phyloP scores from a whole-genome alignment of 2,329 filamentous ascomycete species.

The Colletotrichum sojae region DNA sequence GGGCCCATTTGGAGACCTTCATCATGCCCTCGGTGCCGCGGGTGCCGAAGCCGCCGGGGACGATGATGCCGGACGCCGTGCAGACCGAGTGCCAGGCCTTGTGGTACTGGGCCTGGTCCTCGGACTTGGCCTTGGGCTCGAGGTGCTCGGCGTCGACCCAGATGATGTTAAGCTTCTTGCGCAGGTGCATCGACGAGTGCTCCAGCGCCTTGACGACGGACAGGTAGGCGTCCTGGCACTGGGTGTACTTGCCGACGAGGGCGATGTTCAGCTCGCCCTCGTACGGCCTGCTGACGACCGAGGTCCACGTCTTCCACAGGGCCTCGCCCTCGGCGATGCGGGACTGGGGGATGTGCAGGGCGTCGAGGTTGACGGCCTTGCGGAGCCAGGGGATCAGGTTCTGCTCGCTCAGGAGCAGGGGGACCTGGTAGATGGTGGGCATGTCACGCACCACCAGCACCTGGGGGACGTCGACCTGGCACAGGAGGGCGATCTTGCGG shows the following conservation, averaged over 20 bases:
- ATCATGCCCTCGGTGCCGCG: conserved; percentile 94
- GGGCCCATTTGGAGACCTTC: conserved; percentile 86
- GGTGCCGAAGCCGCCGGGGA: conserved; percentile 84
- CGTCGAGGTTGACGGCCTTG: conserved; percentile 75
- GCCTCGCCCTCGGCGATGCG: conserved; percentile 71
- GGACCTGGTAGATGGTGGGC: conserved; percentile 92
- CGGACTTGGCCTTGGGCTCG: conserved; percentile 74
- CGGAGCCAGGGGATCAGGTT: conserved; percentile 78
- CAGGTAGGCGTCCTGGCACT: conserved; percentile 88
- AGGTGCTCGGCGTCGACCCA: conserved; percentile 91
- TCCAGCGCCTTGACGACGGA: conserved; percentile 89
- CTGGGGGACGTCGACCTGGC: conserved; percentile 87
- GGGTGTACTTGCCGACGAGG: conserved; percentile 93
- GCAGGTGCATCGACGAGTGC: conserved; percentile 90
- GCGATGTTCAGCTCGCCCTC: conserved; percentile 83
- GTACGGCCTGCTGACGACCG: conserved; percentile 77
- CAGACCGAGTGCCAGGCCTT: conserved; percentile 87
- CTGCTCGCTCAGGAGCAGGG: conserved; percentile 90
- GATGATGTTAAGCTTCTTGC: conserved; percentile 82
- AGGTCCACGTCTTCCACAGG: conserved; percentile 73
- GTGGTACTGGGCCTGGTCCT: conserved; percentile 81
- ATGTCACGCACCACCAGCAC: conserved; percentile 93
- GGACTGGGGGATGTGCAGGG: conserved; percentile 64
- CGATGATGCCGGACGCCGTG: conserved; percentile 76
- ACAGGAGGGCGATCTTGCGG: conserved; percentile 90